Conservation (phyloP, 768 basidiomycete species). For the Xerocomus potaroensis region DNA sequence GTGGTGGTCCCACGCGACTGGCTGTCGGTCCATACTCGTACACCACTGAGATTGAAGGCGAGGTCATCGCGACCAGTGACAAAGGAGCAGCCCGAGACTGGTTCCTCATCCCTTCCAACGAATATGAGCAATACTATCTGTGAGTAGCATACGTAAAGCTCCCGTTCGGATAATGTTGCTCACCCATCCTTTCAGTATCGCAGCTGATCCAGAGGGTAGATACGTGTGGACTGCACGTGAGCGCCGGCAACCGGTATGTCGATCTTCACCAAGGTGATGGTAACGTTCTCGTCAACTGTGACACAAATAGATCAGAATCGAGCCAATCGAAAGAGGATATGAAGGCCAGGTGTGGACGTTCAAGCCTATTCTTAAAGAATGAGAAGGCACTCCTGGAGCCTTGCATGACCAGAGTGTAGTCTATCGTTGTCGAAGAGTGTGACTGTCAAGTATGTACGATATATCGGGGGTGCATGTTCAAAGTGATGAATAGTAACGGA, state of each 20-base stretch:
- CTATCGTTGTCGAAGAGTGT: neutral
- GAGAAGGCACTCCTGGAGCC: neutral
- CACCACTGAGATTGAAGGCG: neutral
- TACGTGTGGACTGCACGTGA: neutral
- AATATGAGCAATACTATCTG: neutral
- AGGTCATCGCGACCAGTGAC: neutral
- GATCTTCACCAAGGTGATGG: neutral
- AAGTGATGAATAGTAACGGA: too few species aligned
- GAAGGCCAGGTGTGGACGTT: neutral
- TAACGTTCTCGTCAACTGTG: neutral
- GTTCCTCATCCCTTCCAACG: neutral
- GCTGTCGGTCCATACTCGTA: neutral
- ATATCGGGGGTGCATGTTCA: too few species aligned
- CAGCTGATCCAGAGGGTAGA: neutral
- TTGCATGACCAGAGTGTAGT: neutral
- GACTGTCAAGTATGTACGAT: too few species aligned
- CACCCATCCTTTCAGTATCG: neutral
- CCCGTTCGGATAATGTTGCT: too few species aligned
- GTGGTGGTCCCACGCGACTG: neutral
- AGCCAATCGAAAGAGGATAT: neutral
- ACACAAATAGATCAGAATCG: neutral
- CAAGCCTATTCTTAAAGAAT: neutral
- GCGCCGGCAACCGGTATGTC: neutral
- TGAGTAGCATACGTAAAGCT: neutral
- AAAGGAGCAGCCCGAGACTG: neutral